These are phyloP conservation scores for Udeniomyces megalosporus DNA, from an alignment of 768 basidiomycete species.

Conservation along the genomic window DNA sequence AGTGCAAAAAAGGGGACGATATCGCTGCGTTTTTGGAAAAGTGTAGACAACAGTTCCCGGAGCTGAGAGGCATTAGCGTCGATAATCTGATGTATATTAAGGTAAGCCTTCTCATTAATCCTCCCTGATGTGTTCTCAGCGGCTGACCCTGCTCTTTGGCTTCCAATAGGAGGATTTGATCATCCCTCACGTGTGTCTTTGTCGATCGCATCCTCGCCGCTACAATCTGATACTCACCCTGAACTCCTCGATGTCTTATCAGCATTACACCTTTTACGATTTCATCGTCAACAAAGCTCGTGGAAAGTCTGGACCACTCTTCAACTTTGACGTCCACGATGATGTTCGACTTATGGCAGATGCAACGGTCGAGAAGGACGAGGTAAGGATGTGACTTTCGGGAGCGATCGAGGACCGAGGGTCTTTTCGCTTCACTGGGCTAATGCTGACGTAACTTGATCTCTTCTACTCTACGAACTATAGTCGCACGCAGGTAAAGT, in stretches of 20 bases:
- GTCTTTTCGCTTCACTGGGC: too few species aligned
- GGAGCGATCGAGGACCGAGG: too few species aligned
- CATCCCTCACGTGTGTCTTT: conserved; percentile 66
- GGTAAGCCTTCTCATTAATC: conserved; percentile 31
- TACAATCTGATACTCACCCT: too few species aligned
- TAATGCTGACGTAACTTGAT: background rate
- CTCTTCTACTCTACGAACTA: background rate
- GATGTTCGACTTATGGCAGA: conserved; percentile 88
- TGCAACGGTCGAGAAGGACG: conserved; percentile 92
- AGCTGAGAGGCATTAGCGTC: conserved; percentile 70
- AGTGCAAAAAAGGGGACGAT: conserved; percentile 97
- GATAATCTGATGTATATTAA: conserved; percentile 99
- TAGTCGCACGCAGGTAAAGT: conserved; percentile 84
- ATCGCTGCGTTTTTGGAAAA: conserved; percentile 78
- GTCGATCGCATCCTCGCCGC: too few species aligned
- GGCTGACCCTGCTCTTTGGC: background rate
- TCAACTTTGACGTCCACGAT: conserved; percentile 98
- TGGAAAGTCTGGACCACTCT: conserved; percentile 92
- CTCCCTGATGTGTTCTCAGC: background rate
- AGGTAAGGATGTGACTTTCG: conserved; percentile 37
- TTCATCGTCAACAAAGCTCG: conserved; percentile 97
- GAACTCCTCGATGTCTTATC: too few species aligned
- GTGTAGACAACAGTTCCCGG: conserved; percentile 81
- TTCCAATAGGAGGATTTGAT: conserved; percentile 74
- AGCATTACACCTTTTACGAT: conserved; percentile 22